These are phyloP conservation scores for Colletotrichum eremochloae DNA, from an alignment of 2,329 filamentous ascomycete species.

Conservation along the genomic window DNA sequence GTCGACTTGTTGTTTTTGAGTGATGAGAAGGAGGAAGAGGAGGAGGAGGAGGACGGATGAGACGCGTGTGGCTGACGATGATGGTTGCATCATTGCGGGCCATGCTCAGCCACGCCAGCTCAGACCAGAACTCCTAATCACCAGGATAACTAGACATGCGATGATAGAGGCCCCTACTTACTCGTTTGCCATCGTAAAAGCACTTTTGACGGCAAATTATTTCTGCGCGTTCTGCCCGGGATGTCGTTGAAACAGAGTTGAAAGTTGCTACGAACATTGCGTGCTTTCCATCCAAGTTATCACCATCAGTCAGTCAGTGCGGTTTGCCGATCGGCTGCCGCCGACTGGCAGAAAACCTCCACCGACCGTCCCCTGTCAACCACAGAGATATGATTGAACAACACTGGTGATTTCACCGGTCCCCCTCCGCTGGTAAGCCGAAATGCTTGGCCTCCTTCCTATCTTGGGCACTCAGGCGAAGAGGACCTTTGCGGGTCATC, in stretches of 20 bases:
- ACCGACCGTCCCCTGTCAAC: no score
- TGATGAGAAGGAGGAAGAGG: conserved; percentile 4
- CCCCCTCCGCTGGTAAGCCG: not conserved
- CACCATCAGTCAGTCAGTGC: conserved; percentile 38
- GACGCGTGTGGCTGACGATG: conserved; percentile 37
- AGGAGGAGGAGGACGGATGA: conserved; percentile 17
- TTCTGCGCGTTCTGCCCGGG: conserved; percentile 29
- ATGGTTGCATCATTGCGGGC: conserved; percentile 39
- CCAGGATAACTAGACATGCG: not conserved
- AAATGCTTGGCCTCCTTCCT: conserved; percentile 36
- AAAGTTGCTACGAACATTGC: conserved; percentile 28
- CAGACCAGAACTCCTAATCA: conserved; percentile 2
- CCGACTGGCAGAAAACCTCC: conserved; percentile 14
- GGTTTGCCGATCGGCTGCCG: conserved; percentile 40
- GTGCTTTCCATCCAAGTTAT: conserved; percentile 40
- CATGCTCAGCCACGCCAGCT: conserved; percentile 35
- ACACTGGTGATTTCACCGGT: not conserved
- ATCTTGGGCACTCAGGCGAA: conserved; percentile 28
- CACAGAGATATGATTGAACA: conserved; percentile 6
- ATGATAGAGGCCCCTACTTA: conserved; percentile 15
- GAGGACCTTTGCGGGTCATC: conserved; percentile 28
- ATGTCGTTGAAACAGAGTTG: conserved; percentile 40
- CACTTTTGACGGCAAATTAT: conserved; percentile 18
- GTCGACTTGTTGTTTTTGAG: not conserved
- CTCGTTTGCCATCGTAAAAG: conserved; percentile 36